Conservation (phyloP, 169 alveolate species). For the Miamiensis avidus region DNA sequence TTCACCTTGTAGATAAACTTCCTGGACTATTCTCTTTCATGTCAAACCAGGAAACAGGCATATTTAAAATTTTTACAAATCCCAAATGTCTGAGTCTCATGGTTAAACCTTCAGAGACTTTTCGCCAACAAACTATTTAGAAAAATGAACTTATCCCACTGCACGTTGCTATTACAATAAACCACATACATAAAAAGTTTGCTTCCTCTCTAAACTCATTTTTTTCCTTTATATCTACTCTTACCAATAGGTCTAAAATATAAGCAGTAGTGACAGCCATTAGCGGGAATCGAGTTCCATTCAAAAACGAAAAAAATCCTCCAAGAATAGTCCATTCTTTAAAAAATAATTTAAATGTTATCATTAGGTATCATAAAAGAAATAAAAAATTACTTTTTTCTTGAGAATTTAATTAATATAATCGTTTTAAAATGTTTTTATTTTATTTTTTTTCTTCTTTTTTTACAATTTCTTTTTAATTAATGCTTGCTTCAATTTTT, state of each 20-base stretch:
- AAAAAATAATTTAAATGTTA: no score
- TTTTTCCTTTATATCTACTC: not conserved
- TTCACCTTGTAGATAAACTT: conserved; percentile 49
- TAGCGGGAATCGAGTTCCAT: conserved; percentile 18
- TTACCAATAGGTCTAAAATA: not conserved
- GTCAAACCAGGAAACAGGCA: conserved; percentile 65
- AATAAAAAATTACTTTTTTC: no score
- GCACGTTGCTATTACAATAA: conserved; percentile 57
- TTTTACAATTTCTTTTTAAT: not conserved
- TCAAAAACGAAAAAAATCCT: not conserved
- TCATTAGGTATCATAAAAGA: no score
- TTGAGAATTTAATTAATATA: no score
- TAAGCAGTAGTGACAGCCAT: conserved; percentile 10
- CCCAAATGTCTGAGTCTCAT: conserved; percentile 46
- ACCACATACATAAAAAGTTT: not conserved
- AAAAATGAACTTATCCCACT: not conserved
- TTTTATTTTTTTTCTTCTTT: not conserved
- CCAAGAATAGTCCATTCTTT: conserved; percentile 23
- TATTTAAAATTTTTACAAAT: conserved; percentile 42
- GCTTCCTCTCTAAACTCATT: conserved; percentile 2
- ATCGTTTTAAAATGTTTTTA: no score
- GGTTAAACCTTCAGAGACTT: conserved; percentile 46
- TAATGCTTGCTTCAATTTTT: no score
- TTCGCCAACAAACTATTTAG: conserved; percentile 18
- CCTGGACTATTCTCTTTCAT: conserved; percentile 59